Evolutionary conservation across 352 stramenopile genomes (phyloP), one percentile per base, ranked within the genome.

Genomic region (Albugo laibachii): DNA sequence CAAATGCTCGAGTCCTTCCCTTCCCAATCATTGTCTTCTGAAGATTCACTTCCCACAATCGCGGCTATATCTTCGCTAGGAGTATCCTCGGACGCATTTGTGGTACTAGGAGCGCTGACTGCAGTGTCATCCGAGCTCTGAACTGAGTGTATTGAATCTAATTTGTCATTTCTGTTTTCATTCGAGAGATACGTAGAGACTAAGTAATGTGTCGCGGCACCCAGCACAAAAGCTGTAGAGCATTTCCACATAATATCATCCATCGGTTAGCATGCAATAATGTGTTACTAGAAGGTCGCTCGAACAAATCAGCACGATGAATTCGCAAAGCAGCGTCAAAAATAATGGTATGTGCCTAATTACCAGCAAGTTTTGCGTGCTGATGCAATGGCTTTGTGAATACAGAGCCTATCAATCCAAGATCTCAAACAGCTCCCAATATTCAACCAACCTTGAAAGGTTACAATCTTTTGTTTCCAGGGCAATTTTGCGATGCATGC

Each of bases 201-300:
- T 37, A 70, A 53, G 48, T 83, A 83, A 45, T 85, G 69, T 51
- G 75, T 68, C 35, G 68, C 75, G 1, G 56, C 69, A 46, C 75
- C 75, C 40, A 87, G 55, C 54, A 81, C 50, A 57, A 87, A 87
- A 53, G 75, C 75, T 40, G 51, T 59, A 37, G 72, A 71, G 58
- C 71, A 84, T 61, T 87, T 87, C 75, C 75, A 87, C 21, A 59
- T 62, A 16, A 84, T 34, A 48, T 87, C 70, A 35, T 86, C 71
- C 62, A 67, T 52, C 50, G 52, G 21, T 11, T 45, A 2, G 15
- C 4, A 20, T 21, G 36, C 14, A 43, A 24, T 24, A 8, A 19
- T 43, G 19, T 43, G 19, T 24, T 43, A 19, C 16, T 43, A 8
- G 16, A 43, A 24, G 16, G 16, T 43, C 38, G 19, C 38, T 8